phyloP scores from a whole-genome alignment of 768 basidiomycete genomes.

The Gymnopilus dilepis region DNA sequence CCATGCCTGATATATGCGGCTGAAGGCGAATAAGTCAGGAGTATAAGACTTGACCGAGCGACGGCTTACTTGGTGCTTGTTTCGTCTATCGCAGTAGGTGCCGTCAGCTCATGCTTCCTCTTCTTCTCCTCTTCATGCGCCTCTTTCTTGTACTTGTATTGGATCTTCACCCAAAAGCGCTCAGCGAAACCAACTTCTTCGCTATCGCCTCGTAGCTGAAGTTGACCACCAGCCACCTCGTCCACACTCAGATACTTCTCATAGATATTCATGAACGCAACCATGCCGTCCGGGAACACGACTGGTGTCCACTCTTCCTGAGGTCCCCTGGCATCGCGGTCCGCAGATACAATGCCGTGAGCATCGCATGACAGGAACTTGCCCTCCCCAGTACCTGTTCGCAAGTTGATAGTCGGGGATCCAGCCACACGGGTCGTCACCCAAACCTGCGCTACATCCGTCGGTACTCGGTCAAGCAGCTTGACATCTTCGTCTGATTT shows the following conservation, averaged over 20 bases:
- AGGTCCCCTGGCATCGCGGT: slow-evolving; percentile 88
- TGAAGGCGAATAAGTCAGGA: slow-evolving; percentile 33
- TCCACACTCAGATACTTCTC: slow-evolving; percentile 88
- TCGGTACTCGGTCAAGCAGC: slow-evolving; percentile 71
- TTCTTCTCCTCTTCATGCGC: slow-evolving; percentile 80
- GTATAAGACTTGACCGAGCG: not conserved
- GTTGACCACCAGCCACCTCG: slow-evolving; percentile 81
- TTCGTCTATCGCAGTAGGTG: slow-evolving; percentile 68
- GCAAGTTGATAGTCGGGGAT: slow-evolving; percentile 81
- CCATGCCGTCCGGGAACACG: slow-evolving; percentile 82
- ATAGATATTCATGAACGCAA: slow-evolving; percentile 87
- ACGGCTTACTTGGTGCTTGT: slow-evolving; percentile 69
- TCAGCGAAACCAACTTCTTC: slow-evolving; percentile 87
- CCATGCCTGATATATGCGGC: slow-evolving; percentile 82
- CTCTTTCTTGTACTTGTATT: slow-evolving; percentile 88
- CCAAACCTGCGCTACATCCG: slow-evolving; percentile 91
- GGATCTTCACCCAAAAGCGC: slow-evolving; percentile 88
- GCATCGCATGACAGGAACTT: slow-evolving; percentile 91
- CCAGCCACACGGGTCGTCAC: slow-evolving; percentile 88
- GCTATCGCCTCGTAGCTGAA: slow-evolving; percentile 82
- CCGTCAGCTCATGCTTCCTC: slow-evolving; percentile 61
- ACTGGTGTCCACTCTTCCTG: slow-evolving; percentile 95
- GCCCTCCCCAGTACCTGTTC: slow-evolving; percentile 86
- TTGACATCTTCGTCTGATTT: slow-evolving; percentile 48
- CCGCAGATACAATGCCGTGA: slow-evolving; percentile 82